Percentiles rank a stretch among this genome's conserved stretches.
These are phyloP conservation scores for Sporopachydermia lactativora DNA, from an alignment of 805 yeast species.

Conservation along the genomic window DNA sequence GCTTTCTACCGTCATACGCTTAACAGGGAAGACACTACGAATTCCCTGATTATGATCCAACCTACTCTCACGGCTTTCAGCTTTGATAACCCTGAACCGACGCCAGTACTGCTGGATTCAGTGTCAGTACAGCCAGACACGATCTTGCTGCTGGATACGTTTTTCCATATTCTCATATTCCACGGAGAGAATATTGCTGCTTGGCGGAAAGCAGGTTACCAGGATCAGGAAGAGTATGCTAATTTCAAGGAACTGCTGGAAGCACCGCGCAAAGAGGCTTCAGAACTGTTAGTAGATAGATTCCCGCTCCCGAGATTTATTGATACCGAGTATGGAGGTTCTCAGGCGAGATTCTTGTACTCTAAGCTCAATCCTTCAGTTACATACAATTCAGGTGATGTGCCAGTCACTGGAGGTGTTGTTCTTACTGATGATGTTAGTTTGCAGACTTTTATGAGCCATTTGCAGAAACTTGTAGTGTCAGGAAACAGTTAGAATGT, in stretches of 20 bases:
- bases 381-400: conserved; percentile 52
- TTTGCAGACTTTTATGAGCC: conserved; percentile 88
- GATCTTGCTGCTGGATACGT: conserved; percentile 82
- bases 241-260: conserved; percentile 78
- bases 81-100: conserved; percentile 66
- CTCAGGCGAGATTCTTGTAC: conserved; percentile 93
- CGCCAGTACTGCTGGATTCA: conserved; percentile 86
- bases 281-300: conserved; percentile 78
- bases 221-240: conserved; percentile 79
- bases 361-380: conserved; percentile 93
- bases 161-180: conserved; percentile 90
- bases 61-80: conserved; percentile 86
- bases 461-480: conserved; percentile 84
- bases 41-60: conserved; percentile 93
- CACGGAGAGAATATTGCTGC: conserved; percentile 91
- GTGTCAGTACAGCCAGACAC: conserved; percentile 82
- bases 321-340: conserved; percentile 96
- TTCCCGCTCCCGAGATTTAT: conserved; percentile 97
- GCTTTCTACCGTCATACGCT: conserved; percentile 92
- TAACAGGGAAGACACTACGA: conserved; percentile 81
- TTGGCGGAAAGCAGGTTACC: conserved; percentile 94
- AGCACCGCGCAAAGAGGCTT: conserved; percentile 86
- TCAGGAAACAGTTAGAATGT: conserved; percentile 19
- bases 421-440: conserved; percentile 96
- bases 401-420: conserved; percentile 47